Percentiles rank a stretch among this genome's conserved stretches.
These are phyloP conservation scores for Piper longum DNA, from an alignment of 164 flowering plant genomes.

Conservation along the genomic window DNA sequence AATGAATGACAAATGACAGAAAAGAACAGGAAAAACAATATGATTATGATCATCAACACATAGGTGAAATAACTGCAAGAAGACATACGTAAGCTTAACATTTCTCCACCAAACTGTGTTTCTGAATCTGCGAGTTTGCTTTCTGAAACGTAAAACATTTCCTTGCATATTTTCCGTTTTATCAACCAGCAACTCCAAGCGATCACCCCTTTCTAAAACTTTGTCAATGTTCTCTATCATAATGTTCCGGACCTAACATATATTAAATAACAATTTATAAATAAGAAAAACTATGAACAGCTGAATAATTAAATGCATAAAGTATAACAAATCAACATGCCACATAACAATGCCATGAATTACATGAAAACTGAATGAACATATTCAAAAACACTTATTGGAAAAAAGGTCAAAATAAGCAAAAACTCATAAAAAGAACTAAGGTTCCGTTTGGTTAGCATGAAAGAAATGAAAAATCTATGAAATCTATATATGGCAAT, in stretches of 20 bases:
- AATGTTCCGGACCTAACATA: conserved; percentile 55
- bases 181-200: conserved; percentile 61
- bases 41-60: not conserved
- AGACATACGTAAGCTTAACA: conserved; percentile 59
- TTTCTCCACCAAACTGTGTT: conserved; percentile 73
- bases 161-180: conserved; percentile 62
- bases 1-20: not conserved
- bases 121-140: conserved; percentile 53
- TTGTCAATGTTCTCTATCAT: conserved; percentile 84
- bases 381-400: too few relatives aligned
- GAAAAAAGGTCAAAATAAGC: too few relatives aligned
- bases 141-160: conserved; percentile 57
- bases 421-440: too few relatives aligned
- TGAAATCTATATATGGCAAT: too few relatives aligned
- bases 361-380: too few relatives aligned
- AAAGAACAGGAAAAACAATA: not conserved
- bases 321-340: too few relatives aligned
- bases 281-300: not conserved
- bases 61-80: too few relatives aligned
- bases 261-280: not conserved
- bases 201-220: conserved; percentile 82
- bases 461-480: too few relatives aligned
- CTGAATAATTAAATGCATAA: too few relatives aligned
- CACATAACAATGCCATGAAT: too few relatives aligned
- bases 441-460: too few relatives aligned